Evolutionary conservation across 192 early-diverging fungal genomes (phyloP), one percentile per base, ranked within the genome.

Genomic region (Thoreauomyces humboldtii): DNA sequence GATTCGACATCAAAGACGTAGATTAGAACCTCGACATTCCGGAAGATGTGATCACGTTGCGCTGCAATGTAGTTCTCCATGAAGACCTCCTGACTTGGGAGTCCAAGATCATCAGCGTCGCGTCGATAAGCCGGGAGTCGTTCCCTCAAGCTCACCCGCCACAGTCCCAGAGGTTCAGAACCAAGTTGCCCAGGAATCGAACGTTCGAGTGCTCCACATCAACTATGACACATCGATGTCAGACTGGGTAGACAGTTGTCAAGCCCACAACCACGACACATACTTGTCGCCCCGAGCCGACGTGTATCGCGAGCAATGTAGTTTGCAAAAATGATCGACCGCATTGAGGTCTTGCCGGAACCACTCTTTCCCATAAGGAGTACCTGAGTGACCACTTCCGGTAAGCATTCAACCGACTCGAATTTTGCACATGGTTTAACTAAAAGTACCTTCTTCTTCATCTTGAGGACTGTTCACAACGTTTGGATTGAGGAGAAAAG

Each of bases 321-420:
- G 78, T 97, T 98, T 2, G 94, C 90, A 65, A 99, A 99, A 64
- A 99, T 97, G 64, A 99, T 93, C 22, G 92, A 94, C 59, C 95
- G 84, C 96, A 99, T 99, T 32, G 94, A 96, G 21, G 96, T 99
- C 84, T 99, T 99, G 45, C 96, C 96, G 2, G 92, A 89, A 7
- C 95, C 95, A 69, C 88, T 90, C 71, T 92, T 91, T 29, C 96
- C 96, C 96, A 99, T 96, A 75, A 99, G 85, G 35, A 99, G 86
- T 19, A 98, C 89, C 92, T 98, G 59, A n/a, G n/a, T 41, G 1
- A 11, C 14, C 4, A 2, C n/a, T 3, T 17, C 19, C 25, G 44
- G 25, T 6, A 46, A 3, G 19, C n/a, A n/a, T n/a, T 12, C 9
- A 41, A 12, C 11, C n/a, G 11, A 41, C 11, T 41, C 9, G 11